Evolutionary conservation across 2,329 filamentous ascomycete genomes (phyloP).

Genomic region (Aureobasidium musti): DNA sequence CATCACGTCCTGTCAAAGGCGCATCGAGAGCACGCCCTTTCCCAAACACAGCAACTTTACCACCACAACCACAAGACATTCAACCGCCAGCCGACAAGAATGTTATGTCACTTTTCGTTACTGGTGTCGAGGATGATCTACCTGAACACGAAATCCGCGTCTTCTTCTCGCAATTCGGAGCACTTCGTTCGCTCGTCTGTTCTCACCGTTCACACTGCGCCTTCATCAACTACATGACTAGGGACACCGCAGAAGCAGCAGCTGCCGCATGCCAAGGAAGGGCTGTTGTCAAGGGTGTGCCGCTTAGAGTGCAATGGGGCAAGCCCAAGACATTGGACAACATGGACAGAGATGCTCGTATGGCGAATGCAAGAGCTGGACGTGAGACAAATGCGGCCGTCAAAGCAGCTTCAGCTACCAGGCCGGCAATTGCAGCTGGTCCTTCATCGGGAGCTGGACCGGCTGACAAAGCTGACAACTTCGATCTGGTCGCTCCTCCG

Average conservation of each 20-base stretch:
- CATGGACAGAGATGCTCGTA: conserved; percentile 82
- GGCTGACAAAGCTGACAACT: conserved; percentile 49
- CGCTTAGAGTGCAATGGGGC: conserved; percentile 87
- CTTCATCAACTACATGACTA: conserved; percentile 89
- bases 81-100: conserved; percentile 78
- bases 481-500: conserved; percentile 66
- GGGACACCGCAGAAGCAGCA: conserved; percentile 82
- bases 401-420: conserved; percentile 35
- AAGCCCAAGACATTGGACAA: conserved; percentile 88
- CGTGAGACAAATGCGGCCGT: conserved; percentile 51
- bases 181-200: conserved; percentile 89
- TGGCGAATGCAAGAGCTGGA: conserved; percentile 78
- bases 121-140: conserved; percentile 92
- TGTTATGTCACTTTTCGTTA: conserved; percentile 91
- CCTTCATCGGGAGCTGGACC: conserved; percentile 45
- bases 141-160: conserved; percentile 88
- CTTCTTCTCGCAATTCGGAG: conserved; percentile 85
- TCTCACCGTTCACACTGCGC: conserved; percentile 97
- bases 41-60: conserved; percentile 69
- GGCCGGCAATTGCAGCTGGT: conserved; percentile 31
- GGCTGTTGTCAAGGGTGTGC: conserved; percentile 87
- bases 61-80: conserved; percentile 82
- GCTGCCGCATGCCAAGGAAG: conserved; percentile 82
- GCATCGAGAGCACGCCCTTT: conserved; percentile 58
- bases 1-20: conserved; percentile 44